Base-by-base conservation (phyloP, 2,329 filamentous ascomycete species). In the Ceratocystis destructans region DNA sequence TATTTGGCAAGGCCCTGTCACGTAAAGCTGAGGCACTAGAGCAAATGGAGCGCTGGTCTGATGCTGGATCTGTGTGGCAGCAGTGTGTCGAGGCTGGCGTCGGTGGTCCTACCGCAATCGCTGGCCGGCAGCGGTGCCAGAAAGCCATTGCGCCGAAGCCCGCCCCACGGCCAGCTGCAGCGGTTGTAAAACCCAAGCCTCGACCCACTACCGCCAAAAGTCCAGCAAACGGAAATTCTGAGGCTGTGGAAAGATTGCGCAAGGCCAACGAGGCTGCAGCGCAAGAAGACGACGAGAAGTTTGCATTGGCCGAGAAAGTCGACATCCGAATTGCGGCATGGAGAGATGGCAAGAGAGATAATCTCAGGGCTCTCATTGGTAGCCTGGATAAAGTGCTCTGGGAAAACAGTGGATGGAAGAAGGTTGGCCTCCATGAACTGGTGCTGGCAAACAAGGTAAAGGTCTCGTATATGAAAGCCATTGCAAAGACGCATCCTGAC, bases 401-500 rank as follows among this genome's bases (percentile, higher is more conserved):
- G 94, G 86, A 90, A 69, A 87, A 87, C 53, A 90, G 90, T 69
- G 91, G 90, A 3, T 99, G 94, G 94, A 96, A 96, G 79, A 96
- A 95, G 79, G 87, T 97, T 66, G 91, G 90, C 41, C 85, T 99
- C 84, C 87, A 92, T 70, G 94, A 99, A 77, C 76, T 99, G 71
- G 88, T 99, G 64, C 83, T 96, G 82, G 86, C 91, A 44, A 91
- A 89, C 71, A 96, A 93, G 80, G 94, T 97, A 75, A 99, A 99
- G 83, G 87, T 99, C 70, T 81, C 89, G 68, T 99, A 99, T 74
- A 97, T 99, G 94, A 96, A 96, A 83, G 94, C 93, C 5, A 97
- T 99, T 81, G 90, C 87, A 10, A 97, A 96, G 81, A 94, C 94
- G 71, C 94, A 99, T 81, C 94, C 94, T 68, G 94, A 99, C 76